Conservation (phyloP, 495 filamentous ascomycete species). For the Cudoniella acicularis region DNA sequence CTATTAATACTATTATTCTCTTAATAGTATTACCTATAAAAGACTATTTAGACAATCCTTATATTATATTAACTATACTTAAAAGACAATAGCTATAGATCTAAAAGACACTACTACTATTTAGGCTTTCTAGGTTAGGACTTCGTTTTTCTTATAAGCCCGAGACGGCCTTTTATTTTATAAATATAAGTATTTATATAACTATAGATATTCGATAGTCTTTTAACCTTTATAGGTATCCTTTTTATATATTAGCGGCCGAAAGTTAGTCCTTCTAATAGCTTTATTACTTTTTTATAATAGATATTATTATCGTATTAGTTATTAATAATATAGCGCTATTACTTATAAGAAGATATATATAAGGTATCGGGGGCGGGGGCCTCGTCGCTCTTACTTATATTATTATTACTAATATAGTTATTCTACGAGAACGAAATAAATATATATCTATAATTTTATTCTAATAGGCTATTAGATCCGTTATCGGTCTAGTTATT, state of each 20-base stretch:
- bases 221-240: conserved; percentile 46
- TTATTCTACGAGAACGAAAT: conserved; percentile 45
- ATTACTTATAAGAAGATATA: conserved; percentile 56
- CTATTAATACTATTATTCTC: conserved; percentile 4
- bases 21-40: conserved; percentile 2
- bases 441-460: conserved; percentile 27
- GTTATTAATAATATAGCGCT: conserved; percentile 52
- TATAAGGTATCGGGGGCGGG: conserved; percentile 51
- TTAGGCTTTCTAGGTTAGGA: conserved; percentile 34
- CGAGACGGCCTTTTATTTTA: conserved; percentile 47
- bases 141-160: conserved; percentile 4
- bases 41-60: background rate
- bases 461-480: conserved; percentile 59
- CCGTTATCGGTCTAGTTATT: conserved; percentile 56
- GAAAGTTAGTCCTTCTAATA: conserved; percentile 43
- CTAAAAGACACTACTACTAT: conserved; percentile 51
- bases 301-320: conserved; percentile 54
- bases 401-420: conserved; percentile 60
- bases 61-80: background rate
- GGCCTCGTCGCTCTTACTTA: conserved; percentile 59
- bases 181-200: conserved; percentile 45
- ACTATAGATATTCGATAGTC: conserved; percentile 33
- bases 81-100: conserved; percentile 21
- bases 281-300: conserved; percentile 47
- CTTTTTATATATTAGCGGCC: conserved; percentile 49